Base-by-base conservation (phyloP, 2,329 filamentous ascomycete genomes). In the Monilinia fructigena region DNA sequence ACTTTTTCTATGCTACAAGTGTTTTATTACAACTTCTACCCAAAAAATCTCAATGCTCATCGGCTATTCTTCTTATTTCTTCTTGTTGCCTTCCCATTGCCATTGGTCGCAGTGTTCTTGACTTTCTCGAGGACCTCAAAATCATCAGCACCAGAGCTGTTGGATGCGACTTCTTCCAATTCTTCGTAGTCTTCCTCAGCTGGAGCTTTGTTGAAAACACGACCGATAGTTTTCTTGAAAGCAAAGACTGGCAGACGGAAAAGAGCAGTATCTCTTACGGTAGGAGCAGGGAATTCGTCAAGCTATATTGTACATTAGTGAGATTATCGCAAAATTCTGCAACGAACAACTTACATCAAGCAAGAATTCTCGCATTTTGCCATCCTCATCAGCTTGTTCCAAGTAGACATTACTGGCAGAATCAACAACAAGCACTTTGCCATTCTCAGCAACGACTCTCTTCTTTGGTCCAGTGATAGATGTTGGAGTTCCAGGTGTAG, bases 341-440 rank as follows among this genome's bases (percentile, higher is more conserved):
- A 20, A 52, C 31, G 35, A 38, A 42, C 20, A 62, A 85, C 90
- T 83, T 80, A 97, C 88, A 77, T 99, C 94, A 68, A 99, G 87
- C 70, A 97, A 81, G 76, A 89, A 96, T 76, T 97, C 92, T 72
- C 90, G 86, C 42, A 87, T 85, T 65, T 91, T 87, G 63, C 95
- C 95, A 31, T 97, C 92, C 72, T 93, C 93, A 62, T 92, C 92
- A 73, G 92, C 85, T 75, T 96, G 91, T 78, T 98, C 93, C n/a
- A 99, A 82, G 76, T 92, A 99, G 16, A 99, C 95, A 73, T 97
- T 93, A 38, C 95, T 95, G 12, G 89, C 82, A 0, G 91, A 92
- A 78, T 99, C 94, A 4, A 99, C 95, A 66, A 99, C 89, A 48
- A 99, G 82, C 0, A 96, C 84, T 82, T 98, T 99, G 72, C 95